These are phyloP conservation scores for Echium plantagineum DNA, from an alignment of 257 asterid genomes.

Conservation along the genomic window DNA sequence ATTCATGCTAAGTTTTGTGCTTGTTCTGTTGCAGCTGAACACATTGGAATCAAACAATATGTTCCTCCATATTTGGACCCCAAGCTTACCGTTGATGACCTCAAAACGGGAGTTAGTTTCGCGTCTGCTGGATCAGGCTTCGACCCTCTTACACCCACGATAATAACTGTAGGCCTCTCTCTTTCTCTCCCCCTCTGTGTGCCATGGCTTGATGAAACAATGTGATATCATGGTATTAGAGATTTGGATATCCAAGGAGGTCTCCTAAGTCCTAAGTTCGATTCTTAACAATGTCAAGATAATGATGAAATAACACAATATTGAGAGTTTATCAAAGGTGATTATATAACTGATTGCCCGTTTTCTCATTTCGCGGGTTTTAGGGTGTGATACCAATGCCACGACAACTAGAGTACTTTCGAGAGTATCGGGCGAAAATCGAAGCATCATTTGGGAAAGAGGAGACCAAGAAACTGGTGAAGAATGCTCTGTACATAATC, in stretches of 20 bases:
- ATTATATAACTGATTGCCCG: no score
- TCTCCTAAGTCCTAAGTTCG: no score
- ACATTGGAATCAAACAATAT: conserved; percentile 47
- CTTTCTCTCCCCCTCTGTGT: no score
- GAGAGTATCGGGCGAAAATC: conserved; percentile 32
- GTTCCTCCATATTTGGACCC: conserved; percentile 72
- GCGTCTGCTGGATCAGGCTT: conserved; percentile 85
- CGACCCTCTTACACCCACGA: conserved; percentile 59
- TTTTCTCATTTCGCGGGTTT: not conserved
- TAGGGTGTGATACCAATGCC: conserved; percentile 53
- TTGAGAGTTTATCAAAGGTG: no score
- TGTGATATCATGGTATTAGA: no score
- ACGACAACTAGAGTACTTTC: conserved; percentile 40
- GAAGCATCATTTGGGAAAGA: conserved; percentile 37
- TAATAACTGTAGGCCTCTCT: conserved; percentile 23
- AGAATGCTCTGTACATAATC: conserved; percentile 32
- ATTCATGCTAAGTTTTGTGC: no score
- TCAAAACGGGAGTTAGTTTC: conserved; percentile 64
- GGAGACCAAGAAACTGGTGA: conserved; percentile 23
- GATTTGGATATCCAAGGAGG: no score
- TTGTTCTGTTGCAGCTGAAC: conserved; percentile 33
- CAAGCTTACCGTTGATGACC: conserved; percentile 35
- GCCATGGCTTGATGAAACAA: no score
- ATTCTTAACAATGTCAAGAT: no score
- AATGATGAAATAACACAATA: no score